A percentile compares a stretch with the other conserved stretches of the same genome.
phyloP scores from a whole-genome alignment of 2,329 filamentous ascomycete genomes.

The Alternaria rosae region DNA sequence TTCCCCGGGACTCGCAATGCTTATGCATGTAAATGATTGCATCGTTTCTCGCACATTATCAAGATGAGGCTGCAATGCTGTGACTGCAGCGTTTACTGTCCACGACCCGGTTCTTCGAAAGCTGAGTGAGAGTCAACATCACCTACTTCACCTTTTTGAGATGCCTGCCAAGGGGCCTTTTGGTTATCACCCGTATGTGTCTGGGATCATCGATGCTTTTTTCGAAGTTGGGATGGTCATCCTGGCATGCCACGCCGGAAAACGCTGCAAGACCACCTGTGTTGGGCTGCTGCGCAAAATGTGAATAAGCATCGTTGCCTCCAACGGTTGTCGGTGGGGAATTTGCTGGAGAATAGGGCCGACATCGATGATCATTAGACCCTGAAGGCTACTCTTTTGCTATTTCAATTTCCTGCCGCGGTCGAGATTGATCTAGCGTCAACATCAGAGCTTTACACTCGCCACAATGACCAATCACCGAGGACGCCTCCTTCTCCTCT shows the following conservation, averaged over 20 bases:
- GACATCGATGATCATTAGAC: background rate
- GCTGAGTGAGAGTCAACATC: background rate
- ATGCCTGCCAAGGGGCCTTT: background rate
- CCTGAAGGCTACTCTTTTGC: background rate
- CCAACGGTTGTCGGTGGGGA: background rate
- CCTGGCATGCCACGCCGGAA: background rate
- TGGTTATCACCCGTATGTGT: background rate
- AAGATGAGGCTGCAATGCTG: background rate
- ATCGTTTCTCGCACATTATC: too few relatives aligned
- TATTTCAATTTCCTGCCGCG: background rate
- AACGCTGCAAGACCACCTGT: background rate
- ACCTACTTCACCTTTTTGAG: background rate
- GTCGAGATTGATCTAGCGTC: slow-evolving; percentile 16
- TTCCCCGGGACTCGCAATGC: background rate
- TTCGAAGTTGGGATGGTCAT: background rate
- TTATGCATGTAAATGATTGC: background rate
- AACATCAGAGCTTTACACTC: slow-evolving; percentile 6
- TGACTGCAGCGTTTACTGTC: background rate
- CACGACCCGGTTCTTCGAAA: background rate
- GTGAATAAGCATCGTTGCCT: background rate
- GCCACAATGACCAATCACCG: slow-evolving; percentile 4
- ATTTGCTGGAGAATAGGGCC: background rate
- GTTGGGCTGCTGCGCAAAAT: background rate
- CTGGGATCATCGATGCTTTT: background rate
- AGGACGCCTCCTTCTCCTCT: background rate